These are phyloP conservation scores for Vanrija pseudolonga DNA, from an alignment of 1,284 basidiomycete species.

Conservation along the genomic window DNA sequence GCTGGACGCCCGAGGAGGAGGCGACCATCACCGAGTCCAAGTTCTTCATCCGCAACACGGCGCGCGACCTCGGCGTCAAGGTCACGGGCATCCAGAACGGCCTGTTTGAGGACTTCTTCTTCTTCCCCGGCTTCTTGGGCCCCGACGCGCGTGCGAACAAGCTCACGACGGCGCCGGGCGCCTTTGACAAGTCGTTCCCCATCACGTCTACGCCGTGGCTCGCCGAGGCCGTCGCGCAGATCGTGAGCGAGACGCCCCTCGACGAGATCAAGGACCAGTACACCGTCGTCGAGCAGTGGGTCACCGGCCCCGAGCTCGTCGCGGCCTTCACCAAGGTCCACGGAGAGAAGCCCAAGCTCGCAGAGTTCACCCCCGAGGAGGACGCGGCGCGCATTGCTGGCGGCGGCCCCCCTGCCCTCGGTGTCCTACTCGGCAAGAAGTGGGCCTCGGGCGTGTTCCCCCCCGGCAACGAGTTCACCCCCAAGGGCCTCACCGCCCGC, in stretches of 20 bases:
- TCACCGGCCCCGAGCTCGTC: neutral
- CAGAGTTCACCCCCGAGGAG: neutral
- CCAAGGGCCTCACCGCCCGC: no score
- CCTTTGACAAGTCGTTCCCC: neutral
- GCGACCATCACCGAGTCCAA: neutral
- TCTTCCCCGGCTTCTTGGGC: neutral
- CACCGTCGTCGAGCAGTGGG: neutral
- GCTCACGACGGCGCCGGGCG: neutral
- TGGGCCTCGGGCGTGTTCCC: neutral
- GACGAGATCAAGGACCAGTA: neutral
- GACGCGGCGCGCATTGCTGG: neutral
- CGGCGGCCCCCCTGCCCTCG: neutral
- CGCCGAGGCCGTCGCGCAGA: neutral
- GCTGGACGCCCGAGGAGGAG: neutral
- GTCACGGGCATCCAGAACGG: neutral
- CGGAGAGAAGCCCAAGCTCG: neutral
- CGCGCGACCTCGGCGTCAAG: neutral
- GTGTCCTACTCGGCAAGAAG: neutral
- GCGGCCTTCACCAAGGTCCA: neutral
- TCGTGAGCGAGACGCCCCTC: neutral
- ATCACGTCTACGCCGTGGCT: neutral
- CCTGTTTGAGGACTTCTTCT: neutral
- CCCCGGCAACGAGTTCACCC: neutral
- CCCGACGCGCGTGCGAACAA: neutral
- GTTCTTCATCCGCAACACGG: neutral